Conservation (phyloP, 75 land plant genomes). For the Sequoia sempervirens region DNA sequence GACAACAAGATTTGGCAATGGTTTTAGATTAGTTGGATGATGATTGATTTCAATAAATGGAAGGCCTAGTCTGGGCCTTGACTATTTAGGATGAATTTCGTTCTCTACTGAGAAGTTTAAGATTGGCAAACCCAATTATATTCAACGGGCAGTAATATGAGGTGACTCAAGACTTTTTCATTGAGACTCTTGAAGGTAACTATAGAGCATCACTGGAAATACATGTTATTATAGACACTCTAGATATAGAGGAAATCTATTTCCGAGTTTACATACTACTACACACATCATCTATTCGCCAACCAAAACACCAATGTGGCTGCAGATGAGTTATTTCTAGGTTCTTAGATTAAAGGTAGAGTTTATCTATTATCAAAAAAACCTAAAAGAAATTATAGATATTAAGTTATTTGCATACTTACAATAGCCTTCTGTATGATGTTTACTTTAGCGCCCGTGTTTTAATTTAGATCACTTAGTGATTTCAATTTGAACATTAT, state of each 20-base stretch:
- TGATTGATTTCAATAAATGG: neutral
- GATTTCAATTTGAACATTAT: neutral
- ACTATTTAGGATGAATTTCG: neutral
- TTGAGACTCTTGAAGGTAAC: neutral
- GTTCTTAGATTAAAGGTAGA: neutral
- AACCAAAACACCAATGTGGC: neutral
- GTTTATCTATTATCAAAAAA: neutral
- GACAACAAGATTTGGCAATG: too few relatives aligned
- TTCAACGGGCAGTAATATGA: neutral
- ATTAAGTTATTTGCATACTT: neutral
- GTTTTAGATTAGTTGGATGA: neutral
- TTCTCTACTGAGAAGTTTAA: neutral
- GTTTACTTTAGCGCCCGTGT: neutral
- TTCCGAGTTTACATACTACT: neutral
- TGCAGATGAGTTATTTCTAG: neutral
- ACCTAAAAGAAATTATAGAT: neutral
- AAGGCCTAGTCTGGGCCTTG: neutral
- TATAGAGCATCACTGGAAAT: neutral
- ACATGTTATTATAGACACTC: neutral
- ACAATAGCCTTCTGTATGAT: neutral
- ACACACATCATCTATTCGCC: neutral
- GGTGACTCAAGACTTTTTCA: neutral
- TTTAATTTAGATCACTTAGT: neutral
- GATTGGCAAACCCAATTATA: neutral
- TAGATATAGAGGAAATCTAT: neutral